A percentile compares a stretch with the other conserved stretches of the same genome.
Conservation (phyloP, 2,329 filamentous ascomycete genomes). For the Coniochaeta sp. region DNA sequence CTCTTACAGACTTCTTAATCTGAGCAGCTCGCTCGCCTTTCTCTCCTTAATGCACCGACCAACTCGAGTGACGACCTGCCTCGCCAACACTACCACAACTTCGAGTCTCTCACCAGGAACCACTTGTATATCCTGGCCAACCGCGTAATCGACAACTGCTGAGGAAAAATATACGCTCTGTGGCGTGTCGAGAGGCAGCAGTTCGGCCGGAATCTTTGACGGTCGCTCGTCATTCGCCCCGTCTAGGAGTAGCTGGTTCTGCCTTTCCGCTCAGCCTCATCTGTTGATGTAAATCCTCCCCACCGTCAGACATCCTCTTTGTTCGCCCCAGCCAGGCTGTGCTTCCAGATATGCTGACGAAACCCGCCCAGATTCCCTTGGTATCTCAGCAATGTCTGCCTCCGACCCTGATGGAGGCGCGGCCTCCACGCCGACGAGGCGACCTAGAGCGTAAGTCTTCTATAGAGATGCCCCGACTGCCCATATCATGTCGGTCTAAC, state of each 20-base stretch:
- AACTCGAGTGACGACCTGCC: not conserved
- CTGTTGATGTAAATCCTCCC: not conserved
- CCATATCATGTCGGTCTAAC: slow-evolving; percentile 19
- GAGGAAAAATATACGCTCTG: not conserved
- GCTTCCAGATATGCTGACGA: not conserved
- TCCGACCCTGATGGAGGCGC: slow-evolving; percentile 7
- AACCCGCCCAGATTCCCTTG: not conserved
- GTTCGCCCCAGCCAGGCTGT: not conserved
- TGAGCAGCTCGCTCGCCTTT: not conserved
- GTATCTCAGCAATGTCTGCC: not conserved
- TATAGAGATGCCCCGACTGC: not conserved
- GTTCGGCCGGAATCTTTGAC: not conserved
- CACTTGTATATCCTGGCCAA: not conserved
- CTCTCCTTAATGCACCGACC: slow-evolving; percentile 1
- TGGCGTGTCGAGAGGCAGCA: not conserved
- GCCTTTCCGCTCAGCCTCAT: not conserved
- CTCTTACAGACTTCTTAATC: not conserved
- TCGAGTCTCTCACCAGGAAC: not conserved
- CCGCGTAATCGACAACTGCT: not conserved
- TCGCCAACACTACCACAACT: not conserved
- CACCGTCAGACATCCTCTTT: not conserved
- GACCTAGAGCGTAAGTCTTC: slow-evolving; percentile 30
- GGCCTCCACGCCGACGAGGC: slow-evolving; percentile 14
- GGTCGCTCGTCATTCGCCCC: not conserved
- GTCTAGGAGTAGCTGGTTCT: not conserved